Evolutionary conservation across 2,329 filamentous ascomycete genomes (phyloP).

Genomic region (Trichoderma gracile): DNA sequence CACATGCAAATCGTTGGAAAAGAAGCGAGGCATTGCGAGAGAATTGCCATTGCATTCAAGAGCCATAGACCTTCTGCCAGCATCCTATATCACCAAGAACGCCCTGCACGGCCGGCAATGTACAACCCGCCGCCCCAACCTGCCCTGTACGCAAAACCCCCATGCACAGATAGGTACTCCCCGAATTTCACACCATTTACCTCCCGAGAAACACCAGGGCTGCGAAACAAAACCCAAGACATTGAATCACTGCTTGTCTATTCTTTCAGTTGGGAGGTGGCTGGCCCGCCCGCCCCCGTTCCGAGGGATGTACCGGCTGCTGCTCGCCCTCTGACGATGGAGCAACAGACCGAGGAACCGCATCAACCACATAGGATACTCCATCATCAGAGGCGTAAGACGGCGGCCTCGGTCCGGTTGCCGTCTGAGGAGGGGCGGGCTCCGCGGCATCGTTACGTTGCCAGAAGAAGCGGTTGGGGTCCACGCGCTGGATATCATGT

Average conservation of each 20-base stretch:
- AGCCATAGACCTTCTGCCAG: not conserved
- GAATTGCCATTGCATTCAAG: not conserved
- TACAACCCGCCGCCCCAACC: not conserved
- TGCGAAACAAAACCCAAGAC: not conserved
- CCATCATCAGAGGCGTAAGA: conserved; percentile 77
- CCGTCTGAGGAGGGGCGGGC: conserved; percentile 31
- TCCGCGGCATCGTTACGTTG: conserved; percentile 58
- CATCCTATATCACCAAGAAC: conserved; percentile 22
- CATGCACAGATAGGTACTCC: not conserved
- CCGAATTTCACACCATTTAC: not conserved
- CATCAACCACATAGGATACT: conserved; percentile 69
- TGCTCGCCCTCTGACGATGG: conserved; percentile 55
- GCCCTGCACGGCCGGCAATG: not conserved
- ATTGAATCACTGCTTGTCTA: not conserved
- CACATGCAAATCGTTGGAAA: not conserved
- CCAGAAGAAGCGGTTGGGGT: conserved; percentile 82
- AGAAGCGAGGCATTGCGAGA: too few relatives aligned
- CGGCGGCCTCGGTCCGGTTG: conserved; percentile 59
- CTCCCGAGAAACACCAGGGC: not conserved
- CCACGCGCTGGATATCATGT: conserved; percentile 58
- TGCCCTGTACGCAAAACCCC: not conserved
- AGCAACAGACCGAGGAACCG: conserved; percentile 61
- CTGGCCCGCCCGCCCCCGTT: conserved; percentile 37
- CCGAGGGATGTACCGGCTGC: conserved; percentile 52
- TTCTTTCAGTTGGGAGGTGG: conserved; percentile 23